A percentile compares a stretch with the other conserved stretches of the same genome.
phyloP scores from a whole-genome alignment of 1,284 basidiomycete species.

The Fistulina hepatica region DNA sequence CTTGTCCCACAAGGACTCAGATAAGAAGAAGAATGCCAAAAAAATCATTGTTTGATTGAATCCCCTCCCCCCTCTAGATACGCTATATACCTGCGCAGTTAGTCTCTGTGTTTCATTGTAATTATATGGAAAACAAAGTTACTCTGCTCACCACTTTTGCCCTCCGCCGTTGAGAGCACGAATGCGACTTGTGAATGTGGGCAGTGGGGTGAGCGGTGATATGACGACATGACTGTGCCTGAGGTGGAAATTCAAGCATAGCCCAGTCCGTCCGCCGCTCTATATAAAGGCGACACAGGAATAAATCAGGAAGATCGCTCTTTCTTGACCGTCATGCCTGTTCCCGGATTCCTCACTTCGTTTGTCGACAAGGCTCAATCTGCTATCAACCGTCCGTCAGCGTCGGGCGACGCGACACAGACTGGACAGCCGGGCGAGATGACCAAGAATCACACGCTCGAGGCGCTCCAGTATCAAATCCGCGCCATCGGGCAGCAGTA shows the following conservation, averaged over 20 bases:
- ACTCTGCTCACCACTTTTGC: no score
- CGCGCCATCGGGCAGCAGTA: conserved; percentile 66
- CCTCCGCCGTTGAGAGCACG: no score
- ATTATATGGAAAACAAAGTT: no score
- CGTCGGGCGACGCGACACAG: conserved; percentile 27
- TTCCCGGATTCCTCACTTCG: conserved; percentile 48
- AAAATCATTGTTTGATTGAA: conserved; percentile 57
- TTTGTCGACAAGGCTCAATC: conserved; percentile 65
- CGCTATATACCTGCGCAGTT: no score
- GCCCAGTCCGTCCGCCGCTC: no score
- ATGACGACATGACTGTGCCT: no score
- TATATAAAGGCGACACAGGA: no score
- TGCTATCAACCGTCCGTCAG: conserved; percentile 42
- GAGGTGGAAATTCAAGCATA: no score
- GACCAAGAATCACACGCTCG: conserved; percentile 41
- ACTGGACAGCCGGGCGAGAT: conserved; percentile 31
- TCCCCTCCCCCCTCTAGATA: conserved; percentile 1
- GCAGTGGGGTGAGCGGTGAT: no score
- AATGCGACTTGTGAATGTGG: no score
- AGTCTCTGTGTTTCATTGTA: no score
- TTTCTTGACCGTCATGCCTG: conserved; percentile 35
- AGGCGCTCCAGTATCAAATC: conserved; percentile 57
- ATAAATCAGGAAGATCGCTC: no score
- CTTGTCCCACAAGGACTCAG: conserved; percentile 87
- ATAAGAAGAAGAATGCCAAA: conserved; percentile 84